Evolutionary conservation across 352 stramenopile species (phyloP).

Genomic region (Phytophthora cryptogea): DNA sequence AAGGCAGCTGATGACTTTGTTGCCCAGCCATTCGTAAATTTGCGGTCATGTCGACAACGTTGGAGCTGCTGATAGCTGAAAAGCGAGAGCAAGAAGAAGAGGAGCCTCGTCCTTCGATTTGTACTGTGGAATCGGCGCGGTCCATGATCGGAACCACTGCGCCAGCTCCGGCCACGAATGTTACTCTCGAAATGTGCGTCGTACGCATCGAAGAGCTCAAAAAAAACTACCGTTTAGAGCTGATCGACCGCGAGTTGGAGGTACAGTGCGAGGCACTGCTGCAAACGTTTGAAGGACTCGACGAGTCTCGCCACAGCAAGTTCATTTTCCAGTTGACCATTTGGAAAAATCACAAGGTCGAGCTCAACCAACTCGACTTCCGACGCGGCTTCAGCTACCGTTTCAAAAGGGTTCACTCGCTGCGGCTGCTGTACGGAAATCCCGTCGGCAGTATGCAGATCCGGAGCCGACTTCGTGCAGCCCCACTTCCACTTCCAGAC

Average conservation of each 20-base stretch:
- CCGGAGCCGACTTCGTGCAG: background rate
- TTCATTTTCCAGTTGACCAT: conserved; percentile 11
- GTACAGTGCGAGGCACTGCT: background rate
- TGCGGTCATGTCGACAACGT: conserved; percentile 6
- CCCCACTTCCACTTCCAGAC: background rate
- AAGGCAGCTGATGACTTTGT: too few species aligned
- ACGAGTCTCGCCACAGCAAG: conserved; percentile 1
- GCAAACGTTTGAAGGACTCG: background rate
- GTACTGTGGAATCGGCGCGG: background rate
- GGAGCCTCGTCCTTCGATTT: background rate
- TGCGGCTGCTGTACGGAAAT: conserved; percentile 5
- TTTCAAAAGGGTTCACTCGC: conserved; percentile 15
- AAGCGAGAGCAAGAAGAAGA: conserved; percentile 11
- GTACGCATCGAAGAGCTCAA: conserved; percentile 8
- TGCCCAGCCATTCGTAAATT: conserved; percentile 9
- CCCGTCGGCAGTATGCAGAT: conserved; percentile 7
- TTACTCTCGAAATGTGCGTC: conserved; percentile 8
- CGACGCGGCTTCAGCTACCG: conserved; percentile 8
- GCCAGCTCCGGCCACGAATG: background rate
- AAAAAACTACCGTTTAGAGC: conserved; percentile 4
- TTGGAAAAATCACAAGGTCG: conserved; percentile 10
- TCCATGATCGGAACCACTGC: background rate
- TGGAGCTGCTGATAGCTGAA: conserved; percentile 5
- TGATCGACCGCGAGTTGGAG: conserved; percentile 8
- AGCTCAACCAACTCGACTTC: conserved; percentile 4